Conservation (phyloP, 1,284 basidiomycete genomes). For the Irpex sp. region DNA sequence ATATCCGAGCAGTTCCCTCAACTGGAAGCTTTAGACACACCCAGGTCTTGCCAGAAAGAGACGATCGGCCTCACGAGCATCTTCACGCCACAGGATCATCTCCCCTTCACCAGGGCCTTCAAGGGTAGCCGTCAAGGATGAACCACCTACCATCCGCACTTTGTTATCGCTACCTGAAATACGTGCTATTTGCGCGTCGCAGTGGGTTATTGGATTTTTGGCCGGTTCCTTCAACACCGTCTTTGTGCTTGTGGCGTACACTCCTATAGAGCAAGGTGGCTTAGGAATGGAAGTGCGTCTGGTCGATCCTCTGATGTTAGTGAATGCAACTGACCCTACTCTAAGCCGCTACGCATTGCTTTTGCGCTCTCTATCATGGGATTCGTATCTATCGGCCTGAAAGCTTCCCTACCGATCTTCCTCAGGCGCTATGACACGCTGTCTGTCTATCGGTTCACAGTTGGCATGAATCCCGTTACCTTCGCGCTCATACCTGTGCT, state of each 20-base stretch:
- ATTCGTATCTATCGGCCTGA: constrained; percentile 31
- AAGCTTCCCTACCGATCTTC: constrained; percentile 31
- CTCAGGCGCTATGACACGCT: constrained; percentile 28
- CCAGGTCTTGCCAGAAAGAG: background rate
- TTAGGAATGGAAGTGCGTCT: constrained; percentile 48
- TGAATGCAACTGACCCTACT: no score
- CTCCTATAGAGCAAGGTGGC: constrained; percentile 49
- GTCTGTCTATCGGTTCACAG: constrained; percentile 27
- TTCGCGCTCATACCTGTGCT: constrained; percentile 32
- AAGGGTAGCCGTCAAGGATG: background rate
- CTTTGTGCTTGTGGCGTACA: constrained; percentile 63
- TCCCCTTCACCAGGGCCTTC: background rate
- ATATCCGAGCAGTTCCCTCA: background rate
- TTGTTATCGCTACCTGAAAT: constrained; percentile 48
- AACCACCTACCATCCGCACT: constrained; percentile 20
- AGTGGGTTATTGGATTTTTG: constrained; percentile 51
- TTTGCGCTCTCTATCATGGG: constrained; percentile 44
- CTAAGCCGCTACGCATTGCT: constrained; percentile 55
- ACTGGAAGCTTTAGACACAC: constrained; percentile 14
- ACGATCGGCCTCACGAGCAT: background rate
- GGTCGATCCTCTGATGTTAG: background rate
- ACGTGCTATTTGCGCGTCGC: constrained; percentile 45
- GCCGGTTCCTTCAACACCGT: constrained; percentile 55
- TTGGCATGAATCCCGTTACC: constrained; percentile 29
- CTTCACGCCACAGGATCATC: background rate